phyloP scores from a whole-genome alignment of 306 rosid genomes.

The Urtica urens region DNA sequence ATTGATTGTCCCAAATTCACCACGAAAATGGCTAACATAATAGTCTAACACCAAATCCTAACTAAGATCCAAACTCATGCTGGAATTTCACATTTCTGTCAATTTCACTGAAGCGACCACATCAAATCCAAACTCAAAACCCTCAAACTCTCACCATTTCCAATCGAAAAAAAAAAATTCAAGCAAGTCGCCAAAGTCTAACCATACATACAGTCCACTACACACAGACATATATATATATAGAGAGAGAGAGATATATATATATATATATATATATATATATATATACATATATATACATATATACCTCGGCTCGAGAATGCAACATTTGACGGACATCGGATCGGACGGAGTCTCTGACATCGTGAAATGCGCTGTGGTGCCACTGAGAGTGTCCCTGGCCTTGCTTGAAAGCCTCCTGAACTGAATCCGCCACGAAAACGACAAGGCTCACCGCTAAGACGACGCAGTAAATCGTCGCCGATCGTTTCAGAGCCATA shows the following conservation, averaged over 20 bases:
- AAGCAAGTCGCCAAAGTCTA: no score
- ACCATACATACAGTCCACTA: no score
- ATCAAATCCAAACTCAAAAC: background rate
- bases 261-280: no score
- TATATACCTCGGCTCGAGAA: slow-evolving; percentile 84
- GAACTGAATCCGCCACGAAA: slow-evolving; percentile 53
- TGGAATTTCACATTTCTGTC: background rate
- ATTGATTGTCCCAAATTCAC: no score
- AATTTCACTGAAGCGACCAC: no score
- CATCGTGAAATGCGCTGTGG: slow-evolving; percentile 93
- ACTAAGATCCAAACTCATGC: no score
- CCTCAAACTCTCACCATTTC: background rate
- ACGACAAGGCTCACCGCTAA: slow-evolving; percentile 34
- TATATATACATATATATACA: no score
- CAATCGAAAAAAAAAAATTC: no score
- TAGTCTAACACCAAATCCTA: no score
- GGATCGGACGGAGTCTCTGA: slow-evolving; percentile 58
- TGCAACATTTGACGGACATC: slow-evolving; percentile 94
- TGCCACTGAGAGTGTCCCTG: slow-evolving; percentile 87
- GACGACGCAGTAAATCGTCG: background rate
- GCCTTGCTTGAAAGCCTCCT: slow-evolving; percentile 65
- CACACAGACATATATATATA: no score
- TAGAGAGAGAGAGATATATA: no score
- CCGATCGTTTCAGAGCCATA: slow-evolving; percentile 19
- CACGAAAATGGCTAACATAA: no score